Conservation (phyloP, 345 rosid genomes). For the Laguncularia racemosa region DNA sequence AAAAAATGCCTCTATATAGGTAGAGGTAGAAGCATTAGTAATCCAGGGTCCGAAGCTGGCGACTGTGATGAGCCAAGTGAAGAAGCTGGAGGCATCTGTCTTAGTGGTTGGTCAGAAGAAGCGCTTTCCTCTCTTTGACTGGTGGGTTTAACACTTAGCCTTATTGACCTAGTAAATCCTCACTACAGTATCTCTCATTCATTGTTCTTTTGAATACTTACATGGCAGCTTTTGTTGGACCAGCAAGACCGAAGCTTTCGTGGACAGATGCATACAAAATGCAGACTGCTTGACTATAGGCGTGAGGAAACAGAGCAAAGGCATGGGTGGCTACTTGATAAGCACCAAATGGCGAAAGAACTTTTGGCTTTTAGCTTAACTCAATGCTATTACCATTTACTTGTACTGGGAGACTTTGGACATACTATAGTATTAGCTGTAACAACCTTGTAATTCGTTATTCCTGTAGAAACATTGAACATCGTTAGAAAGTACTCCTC, state of each 20-base stretch:
- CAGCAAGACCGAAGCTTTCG: conserved; percentile 64
- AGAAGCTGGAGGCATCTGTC: conserved; percentile 82
- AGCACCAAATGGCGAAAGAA: conserved; percentile 90
- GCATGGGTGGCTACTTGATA: conserved; percentile 72
- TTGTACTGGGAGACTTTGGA: too few species aligned
- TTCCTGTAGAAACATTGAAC: too few species aligned
- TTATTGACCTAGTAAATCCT: conserved; percentile 9
- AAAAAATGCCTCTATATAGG: conserved; percentile 28
- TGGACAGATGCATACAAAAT: conserved; percentile 63
- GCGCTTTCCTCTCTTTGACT: conserved; percentile 47
- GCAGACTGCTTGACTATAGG: conserved; percentile 89
- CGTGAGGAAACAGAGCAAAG: conserved; percentile 85
- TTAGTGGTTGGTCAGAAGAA: conserved; percentile 83
- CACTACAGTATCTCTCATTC: not conserved
- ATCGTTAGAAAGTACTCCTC: too few species aligned
- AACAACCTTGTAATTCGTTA: not conserved
- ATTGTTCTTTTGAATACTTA: too few species aligned
- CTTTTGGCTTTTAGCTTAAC: conserved; percentile 92
- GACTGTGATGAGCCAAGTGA: conserved; percentile 84
- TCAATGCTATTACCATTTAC: too few species aligned
- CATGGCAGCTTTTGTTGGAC: conserved; percentile 58
- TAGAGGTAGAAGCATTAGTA: conserved; percentile 78
- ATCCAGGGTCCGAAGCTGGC: conserved; percentile 81
- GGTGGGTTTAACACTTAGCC: conserved; percentile 45
- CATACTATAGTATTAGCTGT: too few species aligned